Evolutionary conservation across 2,329 filamentous ascomycete genomes (phyloP).

Genomic region (Orbilia quercus): DNA sequence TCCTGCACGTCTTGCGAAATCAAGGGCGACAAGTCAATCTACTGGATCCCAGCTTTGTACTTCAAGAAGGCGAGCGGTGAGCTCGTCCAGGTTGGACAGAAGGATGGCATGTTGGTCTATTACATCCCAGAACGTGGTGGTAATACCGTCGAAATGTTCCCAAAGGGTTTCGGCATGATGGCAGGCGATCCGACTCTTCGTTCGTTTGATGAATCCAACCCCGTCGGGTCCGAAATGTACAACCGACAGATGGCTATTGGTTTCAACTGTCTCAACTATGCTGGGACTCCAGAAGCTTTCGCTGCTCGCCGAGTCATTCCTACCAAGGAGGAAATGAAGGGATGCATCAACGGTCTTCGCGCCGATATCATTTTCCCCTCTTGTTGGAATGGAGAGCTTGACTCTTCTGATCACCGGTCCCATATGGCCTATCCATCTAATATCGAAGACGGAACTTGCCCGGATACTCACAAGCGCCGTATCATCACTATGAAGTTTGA

Average conservation of each 20-base stretch:
- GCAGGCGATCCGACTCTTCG: conserved; percentile 77
- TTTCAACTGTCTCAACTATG: conserved; percentile 95
- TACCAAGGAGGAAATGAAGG: conserved; percentile 78
- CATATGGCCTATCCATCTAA: conserved; percentile 82
- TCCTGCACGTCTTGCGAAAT: conserved; percentile 85
- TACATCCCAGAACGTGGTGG: conserved; percentile 68
- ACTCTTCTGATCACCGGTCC: conserved; percentile 68
- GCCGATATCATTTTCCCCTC: conserved; percentile 88
- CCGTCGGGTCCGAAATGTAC: conserved; percentile 74
- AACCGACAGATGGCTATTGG: conserved; percentile 84
- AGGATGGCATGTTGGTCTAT: conserved; percentile 86
- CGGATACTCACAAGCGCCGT: conserved; percentile 74
- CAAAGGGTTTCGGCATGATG: conserved; percentile 81
- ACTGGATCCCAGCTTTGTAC: conserved; percentile 84
- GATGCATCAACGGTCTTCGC: conserved; percentile 84
- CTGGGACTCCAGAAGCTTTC: conserved; percentile 73
- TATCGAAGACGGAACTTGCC: conserved; percentile 81
- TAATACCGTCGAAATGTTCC: conserved; percentile 76
- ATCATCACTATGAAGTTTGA: conserved; percentile 84
- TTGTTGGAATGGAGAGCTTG: conserved; percentile 81
- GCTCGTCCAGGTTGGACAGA: conserved; percentile 76
- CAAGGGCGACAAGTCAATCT: conserved; percentile 83
- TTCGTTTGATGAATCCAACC: conserved; percentile 75
- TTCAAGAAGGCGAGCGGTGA: conserved; percentile 77
- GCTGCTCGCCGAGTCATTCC: conserved; percentile 85